A percentile compares a stretch with the other conserved stretches of the same genome.
phyloP scores from a whole-genome alignment of 2,329 filamentous ascomycete species.

The Aspergillus hortae region DNA sequence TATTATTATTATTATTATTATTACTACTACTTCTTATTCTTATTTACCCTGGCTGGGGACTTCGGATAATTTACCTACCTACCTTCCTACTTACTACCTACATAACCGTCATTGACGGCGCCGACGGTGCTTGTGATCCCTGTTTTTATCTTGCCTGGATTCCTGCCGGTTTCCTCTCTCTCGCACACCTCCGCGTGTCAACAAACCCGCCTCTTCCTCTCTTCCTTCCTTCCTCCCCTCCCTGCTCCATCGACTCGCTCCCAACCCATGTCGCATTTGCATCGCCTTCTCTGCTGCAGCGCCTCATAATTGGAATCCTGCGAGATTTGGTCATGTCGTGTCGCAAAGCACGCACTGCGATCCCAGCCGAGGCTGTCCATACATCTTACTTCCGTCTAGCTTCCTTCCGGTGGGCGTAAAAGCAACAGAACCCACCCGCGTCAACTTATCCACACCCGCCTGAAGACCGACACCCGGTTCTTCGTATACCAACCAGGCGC shows the following conservation, averaged over 20 bases:
- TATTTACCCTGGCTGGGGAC: neutral
- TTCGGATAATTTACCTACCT: neutral
- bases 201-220: neutral
- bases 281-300: neutral
- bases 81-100: too few species aligned
- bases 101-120: neutral
- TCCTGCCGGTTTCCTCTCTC: neutral
- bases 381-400: conserved; percentile 13
- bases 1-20: neutral
- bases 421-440: neutral
- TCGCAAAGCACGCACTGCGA: conserved; percentile 22
- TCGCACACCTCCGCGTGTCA: neutral
- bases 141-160: neutral
- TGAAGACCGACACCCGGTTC: neutral
- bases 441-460: too few species aligned
- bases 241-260: neutral
- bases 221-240: conserved; percentile 1
- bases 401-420: neutral
- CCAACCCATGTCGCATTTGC: conserved; percentile 3
- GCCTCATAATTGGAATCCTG: conserved; percentile 7
- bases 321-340: conserved; percentile 28
- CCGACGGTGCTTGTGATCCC: neutral
- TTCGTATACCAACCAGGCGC: neutral
- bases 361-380: conserved; percentile 24
- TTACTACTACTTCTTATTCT: neutral